Base-by-base conservation (phyloP, 345 rosid genomes). In the Jatropha curcas region DNA sequence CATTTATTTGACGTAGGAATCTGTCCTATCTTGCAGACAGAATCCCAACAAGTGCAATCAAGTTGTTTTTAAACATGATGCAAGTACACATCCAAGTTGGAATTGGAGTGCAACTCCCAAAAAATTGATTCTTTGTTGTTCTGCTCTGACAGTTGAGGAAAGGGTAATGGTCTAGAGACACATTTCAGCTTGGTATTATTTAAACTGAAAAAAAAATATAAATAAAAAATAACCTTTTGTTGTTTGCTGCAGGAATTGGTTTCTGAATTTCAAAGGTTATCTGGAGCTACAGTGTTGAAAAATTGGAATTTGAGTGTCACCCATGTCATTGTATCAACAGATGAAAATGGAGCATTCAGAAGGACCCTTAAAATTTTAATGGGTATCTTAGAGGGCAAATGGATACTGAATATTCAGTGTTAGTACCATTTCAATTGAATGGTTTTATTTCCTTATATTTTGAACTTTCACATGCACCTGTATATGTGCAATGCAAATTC, bases 361-460 rank as follows among this genome's bases (percentile, higher is more conserved):
- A 89, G 99, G 77, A 95, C 98, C 43, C 82, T 91, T 56, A 95
- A 95, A 72, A 64, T 87, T 55, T 77, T 94, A 77, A 91, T 83
- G 92, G 99, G 87, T 35, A 86, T 92, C 81, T 82, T 92, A 82
- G 92, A 87, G 87, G 98, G 99, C 67, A 95, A 88, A 80, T 95
- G 99, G 97, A 86, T 92, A 74, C 80, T 95, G 73, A 88, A 65
- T 68, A 68, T 90, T 69, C 87, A 92, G 27, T 95, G 99, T 90
- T 9, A 89, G 98, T 86, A 46, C 61, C 52, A 5, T 33, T 71
- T 27, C 27, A 17, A 9, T 62, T 16, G 48, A 43, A 45, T 74
- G 67, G 19, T 22, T 34, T 33, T 34, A 55, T 71, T 60, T 60
- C 34, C 34, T 41, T 41, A 28, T 41, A 2, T 20, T 71, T 50